Evolutionary conservation across 1,139 yeast genomes (phyloP).

Genomic region (Kurtzmaniella quercitrusa): DNA sequence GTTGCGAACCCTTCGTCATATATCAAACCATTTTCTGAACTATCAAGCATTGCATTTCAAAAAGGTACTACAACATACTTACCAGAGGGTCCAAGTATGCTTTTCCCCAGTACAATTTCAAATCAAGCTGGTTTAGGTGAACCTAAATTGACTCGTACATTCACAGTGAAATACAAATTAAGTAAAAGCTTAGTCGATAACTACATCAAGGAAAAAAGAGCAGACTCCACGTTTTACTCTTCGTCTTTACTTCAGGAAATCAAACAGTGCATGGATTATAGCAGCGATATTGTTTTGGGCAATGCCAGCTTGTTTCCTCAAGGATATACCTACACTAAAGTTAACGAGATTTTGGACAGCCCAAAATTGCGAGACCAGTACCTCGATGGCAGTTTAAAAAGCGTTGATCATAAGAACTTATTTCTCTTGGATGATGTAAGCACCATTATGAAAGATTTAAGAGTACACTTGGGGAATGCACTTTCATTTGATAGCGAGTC

Average conservation of each 20-base stretch:
- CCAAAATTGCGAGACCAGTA: slow-evolving; percentile 9
- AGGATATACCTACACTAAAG: slow-evolving; percentile 35
- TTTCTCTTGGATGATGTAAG: slow-evolving; percentile 28
- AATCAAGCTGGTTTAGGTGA: slow-evolving; percentile 49
- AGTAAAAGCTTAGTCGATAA: slow-evolving; percentile 16
- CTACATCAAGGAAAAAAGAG: slow-evolving; percentile 11
- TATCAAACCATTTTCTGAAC: slow-evolving; percentile 41
- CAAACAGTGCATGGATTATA: slow-evolving; percentile 12
- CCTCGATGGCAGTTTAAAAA: slow-evolving; percentile 8
- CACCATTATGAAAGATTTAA: slow-evolving; percentile 19
- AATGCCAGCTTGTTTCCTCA: slow-evolving; percentile 28
- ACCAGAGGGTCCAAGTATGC: slow-evolving; percentile 59
- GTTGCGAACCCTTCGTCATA: slow-evolving; percentile 86
- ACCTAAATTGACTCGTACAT: slow-evolving; percentile 37
- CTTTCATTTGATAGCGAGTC: slow-evolving; percentile 11
- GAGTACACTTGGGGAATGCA: slow-evolving; percentile 21
- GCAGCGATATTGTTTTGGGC: slow-evolving; percentile 19
- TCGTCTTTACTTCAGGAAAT: slow-evolving; percentile 12
- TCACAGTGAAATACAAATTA: slow-evolving; percentile 28
- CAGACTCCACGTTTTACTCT: neutral
- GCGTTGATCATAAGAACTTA: slow-evolving; percentile 23
- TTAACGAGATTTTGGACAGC: slow-evolving; percentile 26
- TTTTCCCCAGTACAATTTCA: slow-evolving; percentile 66
- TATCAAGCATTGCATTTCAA: slow-evolving; percentile 58
- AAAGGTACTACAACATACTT: slow-evolving; percentile 70